A percentile compares a stretch with the other conserved stretches of the same genome.
phyloP scores from a whole-genome alignment of 2,329 filamentous ascomycete species.

The Amphichorda felina region DNA sequence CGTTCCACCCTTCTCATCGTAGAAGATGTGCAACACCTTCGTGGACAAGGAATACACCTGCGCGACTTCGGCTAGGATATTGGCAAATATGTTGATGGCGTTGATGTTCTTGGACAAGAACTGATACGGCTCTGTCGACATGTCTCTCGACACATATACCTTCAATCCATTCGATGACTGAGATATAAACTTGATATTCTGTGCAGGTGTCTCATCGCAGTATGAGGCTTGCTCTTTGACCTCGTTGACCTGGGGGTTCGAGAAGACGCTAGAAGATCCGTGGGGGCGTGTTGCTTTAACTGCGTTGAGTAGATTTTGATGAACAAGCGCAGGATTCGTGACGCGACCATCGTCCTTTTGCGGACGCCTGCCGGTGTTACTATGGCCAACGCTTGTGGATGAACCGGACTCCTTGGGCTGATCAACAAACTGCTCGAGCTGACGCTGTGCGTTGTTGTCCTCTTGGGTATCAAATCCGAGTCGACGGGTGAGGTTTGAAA shows the following conservation, averaged over 20 bases:
- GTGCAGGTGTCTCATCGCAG: conserved; percentile 65
- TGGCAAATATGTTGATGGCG: conserved; percentile 58
- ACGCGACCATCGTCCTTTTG: conserved; percentile 37
- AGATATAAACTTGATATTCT: conserved; percentile 61
- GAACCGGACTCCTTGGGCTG: conserved; percentile 2
- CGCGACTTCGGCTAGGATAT: conserved; percentile 56
- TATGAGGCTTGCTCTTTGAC: conserved; percentile 78
- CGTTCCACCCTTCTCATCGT: conserved; percentile 64
- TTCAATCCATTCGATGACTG: conserved; percentile 62
- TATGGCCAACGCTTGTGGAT: neutral
- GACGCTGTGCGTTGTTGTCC: conserved; percentile 28
- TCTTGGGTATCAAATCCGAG: conserved; percentile 51
- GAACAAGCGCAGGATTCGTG: conserved; percentile 47
- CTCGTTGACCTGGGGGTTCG: conserved; percentile 55
- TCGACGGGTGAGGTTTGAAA: conserved; percentile 55
- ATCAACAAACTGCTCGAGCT: conserved; percentile 30
- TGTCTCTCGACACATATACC: conserved; percentile 53
- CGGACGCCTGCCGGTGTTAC: conserved; percentile 6
- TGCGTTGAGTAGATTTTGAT: conserved; percentile 65
- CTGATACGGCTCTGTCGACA: conserved; percentile 27
- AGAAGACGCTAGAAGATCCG: conserved; percentile 62
- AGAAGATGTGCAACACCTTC: conserved; percentile 72
- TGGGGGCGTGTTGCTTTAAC: conserved; percentile 69
- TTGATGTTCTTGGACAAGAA: conserved; percentile 52
- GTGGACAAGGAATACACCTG: conserved; percentile 60